phyloP scores from a whole-genome alignment of 192 early-diverging fungal genomes.

The Coemansia sp. region DNA sequence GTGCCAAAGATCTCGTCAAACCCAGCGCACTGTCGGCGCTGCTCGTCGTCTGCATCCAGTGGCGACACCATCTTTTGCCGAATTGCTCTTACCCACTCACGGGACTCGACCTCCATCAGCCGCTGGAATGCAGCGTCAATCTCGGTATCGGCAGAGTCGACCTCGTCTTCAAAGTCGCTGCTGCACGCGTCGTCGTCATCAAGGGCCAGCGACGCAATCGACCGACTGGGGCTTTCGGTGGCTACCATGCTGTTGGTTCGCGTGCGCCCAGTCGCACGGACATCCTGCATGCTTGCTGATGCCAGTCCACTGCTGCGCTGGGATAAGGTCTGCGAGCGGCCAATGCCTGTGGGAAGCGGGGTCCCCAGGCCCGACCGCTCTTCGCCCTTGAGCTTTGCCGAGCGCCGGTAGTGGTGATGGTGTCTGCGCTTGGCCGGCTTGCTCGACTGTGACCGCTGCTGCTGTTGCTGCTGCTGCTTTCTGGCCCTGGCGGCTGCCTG shows the following conservation, averaged over 20 bases:
- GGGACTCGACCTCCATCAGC: conserved; percentile 34
- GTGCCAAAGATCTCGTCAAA: conserved; percentile 43
- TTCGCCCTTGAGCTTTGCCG: background rate
- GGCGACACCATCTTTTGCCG: conserved; percentile 42
- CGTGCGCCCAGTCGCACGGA: background rate
- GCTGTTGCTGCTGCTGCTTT: background rate
- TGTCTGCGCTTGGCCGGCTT: background rate
- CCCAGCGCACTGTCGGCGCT: background rate
- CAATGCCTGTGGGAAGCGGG: too few relatives aligned
- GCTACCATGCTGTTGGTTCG: conserved; percentile 19
- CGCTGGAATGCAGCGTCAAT: conserved; percentile 34
- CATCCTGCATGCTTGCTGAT: conserved; percentile 40
- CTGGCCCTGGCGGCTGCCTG: background rate
- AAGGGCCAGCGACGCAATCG: conserved; percentile 9
- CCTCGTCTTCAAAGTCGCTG: conserved; percentile 8
- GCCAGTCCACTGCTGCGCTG: conserved; percentile 1
- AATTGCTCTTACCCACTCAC: conserved; percentile 46
- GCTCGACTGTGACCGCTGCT: background rate
- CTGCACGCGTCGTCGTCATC: background rate
- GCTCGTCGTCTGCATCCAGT: conserved; percentile 10
- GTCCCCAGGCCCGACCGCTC: background rate
- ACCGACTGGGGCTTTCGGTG: conserved; percentile 6
- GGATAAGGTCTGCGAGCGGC: background rate
- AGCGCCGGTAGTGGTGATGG: conserved; percentile 2
- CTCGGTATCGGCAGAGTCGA: conserved; percentile 16